Evolutionary conservation across 2,329 filamentous ascomycete genomes (phyloP).

Genomic region (Microdochium nivale): DNA sequence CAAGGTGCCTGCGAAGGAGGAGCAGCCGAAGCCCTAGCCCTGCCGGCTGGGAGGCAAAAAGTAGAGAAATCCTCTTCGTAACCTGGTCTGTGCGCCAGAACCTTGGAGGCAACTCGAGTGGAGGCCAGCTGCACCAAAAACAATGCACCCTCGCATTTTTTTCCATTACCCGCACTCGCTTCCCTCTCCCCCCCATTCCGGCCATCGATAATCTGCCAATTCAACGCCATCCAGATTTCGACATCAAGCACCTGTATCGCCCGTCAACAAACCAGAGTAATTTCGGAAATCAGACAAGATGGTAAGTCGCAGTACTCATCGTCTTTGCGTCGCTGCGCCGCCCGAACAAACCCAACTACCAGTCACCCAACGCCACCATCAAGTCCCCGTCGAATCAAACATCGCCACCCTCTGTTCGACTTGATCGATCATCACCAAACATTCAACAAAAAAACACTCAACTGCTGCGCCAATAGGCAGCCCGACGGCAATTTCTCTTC

Average conservation of each 20-base stretch:
- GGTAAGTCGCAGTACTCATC: conserved; percentile 41
- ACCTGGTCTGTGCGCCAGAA: neutral
- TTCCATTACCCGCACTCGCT: neutral
- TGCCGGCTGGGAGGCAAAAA: neutral
- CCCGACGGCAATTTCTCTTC: neutral
- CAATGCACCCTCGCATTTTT: neutral
- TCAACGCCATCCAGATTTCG: conserved; percentile 37
- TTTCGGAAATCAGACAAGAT: conserved; percentile 54
- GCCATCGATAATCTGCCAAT: conserved; percentile 32
- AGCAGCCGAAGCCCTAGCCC: neutral
- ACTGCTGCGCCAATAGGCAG: conserved; percentile 3
- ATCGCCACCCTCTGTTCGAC: neutral
- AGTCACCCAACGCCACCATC: conserved; percentile 1
- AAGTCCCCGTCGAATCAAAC: neutral
- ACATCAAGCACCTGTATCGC: conserved; percentile 40
- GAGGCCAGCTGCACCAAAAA: neutral
- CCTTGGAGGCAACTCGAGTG: neutral
- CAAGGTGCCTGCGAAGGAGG: neutral
- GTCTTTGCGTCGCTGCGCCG: neutral
- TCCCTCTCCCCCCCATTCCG: neutral
- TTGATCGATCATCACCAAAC: conserved; percentile 7
- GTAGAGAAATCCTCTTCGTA: neutral
- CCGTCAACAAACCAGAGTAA: conserved; percentile 28
- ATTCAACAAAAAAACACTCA: conserved; percentile 1
- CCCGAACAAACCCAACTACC: conserved; percentile 2